These are phyloP conservation scores for Candida sp. DNA, from an alignment of 1,139 yeast species.

Conservation along the genomic window DNA sequence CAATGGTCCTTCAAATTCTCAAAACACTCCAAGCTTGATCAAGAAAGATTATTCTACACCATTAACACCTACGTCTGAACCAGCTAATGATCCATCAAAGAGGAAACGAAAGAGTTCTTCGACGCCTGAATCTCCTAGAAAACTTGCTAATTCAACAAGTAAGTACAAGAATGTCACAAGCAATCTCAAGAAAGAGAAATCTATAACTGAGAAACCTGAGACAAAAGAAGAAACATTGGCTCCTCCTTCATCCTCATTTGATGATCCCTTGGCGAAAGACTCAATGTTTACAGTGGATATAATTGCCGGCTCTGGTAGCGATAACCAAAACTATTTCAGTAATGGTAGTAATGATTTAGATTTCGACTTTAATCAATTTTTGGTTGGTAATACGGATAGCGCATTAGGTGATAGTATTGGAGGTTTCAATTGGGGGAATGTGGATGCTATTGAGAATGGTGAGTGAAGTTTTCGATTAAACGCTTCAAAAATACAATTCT, in stretches of 20 bases:
- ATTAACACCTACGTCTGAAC: conserved; percentile 42
- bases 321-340: conserved; percentile 19
- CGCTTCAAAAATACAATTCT: background rate
- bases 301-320: conserved; percentile 18
- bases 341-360: conserved; percentile 32
- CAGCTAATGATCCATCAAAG: conserved; percentile 20
- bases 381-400: conserved; percentile 36
- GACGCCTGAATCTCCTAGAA: conserved; percentile 34
- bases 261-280: conserved; percentile 25
- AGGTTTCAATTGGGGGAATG: conserved; percentile 55
- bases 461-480: conserved; percentile 9
- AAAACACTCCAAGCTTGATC: conserved; percentile 23
- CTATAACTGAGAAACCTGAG: conserved; percentile 6
- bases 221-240: conserved; percentile 9
- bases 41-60: conserved; percentile 41
- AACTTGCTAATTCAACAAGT: conserved; percentile 14
- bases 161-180: conserved; percentile 11
- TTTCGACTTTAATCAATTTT: conserved; percentile 52
- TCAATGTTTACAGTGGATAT: conserved; percentile 38
- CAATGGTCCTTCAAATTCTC: conserved; percentile 22
- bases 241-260: conserved; percentile 19
- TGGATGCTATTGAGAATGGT: conserved; percentile 44
- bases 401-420: conserved; percentile 36
- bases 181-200: conserved; percentile 23
- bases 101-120: conserved; percentile 22